Conservation (phyloP, 108 stramenopile species). For the Cylindrotheca closterium region DNA sequence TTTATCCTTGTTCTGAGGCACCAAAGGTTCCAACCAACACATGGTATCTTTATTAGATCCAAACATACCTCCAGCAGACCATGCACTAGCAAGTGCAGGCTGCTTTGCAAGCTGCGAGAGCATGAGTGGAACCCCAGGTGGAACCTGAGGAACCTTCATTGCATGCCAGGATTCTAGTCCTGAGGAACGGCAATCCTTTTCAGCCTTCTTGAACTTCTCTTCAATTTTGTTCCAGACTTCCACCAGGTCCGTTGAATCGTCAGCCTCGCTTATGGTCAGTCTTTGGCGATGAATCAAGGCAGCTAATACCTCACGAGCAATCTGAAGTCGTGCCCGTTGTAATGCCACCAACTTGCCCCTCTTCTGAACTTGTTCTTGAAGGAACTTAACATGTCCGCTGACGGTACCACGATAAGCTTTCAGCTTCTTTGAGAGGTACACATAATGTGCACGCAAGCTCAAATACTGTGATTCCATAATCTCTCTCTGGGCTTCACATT, state of each 20-base stretch:
- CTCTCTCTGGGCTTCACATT: slow-evolving; percentile 74
- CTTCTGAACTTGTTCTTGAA: slow-evolving; percentile 47
- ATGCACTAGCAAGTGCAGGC: slow-evolving; percentile 66
- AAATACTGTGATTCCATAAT: slow-evolving; percentile 78
- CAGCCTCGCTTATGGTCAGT: slow-evolving; percentile 4
- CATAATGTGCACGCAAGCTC: slow-evolving; percentile 78
- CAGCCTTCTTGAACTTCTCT: slow-evolving; percentile 35
- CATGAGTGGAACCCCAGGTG: slow-evolving; percentile 71
- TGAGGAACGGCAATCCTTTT: slow-evolving; percentile 21
- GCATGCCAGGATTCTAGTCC: slow-evolving; percentile 58
- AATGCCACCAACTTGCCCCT: slow-evolving; percentile 58
- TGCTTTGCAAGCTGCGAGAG: slow-evolving; percentile 61
- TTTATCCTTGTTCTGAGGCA: slow-evolving; percentile 38
- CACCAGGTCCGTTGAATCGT: slow-evolving; percentile 33
- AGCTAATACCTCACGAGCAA: slow-evolving; percentile 68
- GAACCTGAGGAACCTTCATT: slow-evolving; percentile 62
- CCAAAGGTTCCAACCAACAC: slow-evolving; percentile 54
- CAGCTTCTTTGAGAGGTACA: slow-evolving; percentile 60
- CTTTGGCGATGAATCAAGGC: slow-evolving; percentile 45
- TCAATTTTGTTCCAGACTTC: slow-evolving; percentile 60
- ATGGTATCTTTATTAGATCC: slow-evolving; percentile 40
- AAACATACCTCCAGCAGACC: slow-evolving; percentile 42
- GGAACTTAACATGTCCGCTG: slow-evolving; percentile 43
- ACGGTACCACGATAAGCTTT: slow-evolving; percentile 42
- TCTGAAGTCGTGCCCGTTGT: slow-evolving; percentile 64